Conservation (phyloP, 768 basidiomycete species). For the Cystobasidium ongulense region DNA sequence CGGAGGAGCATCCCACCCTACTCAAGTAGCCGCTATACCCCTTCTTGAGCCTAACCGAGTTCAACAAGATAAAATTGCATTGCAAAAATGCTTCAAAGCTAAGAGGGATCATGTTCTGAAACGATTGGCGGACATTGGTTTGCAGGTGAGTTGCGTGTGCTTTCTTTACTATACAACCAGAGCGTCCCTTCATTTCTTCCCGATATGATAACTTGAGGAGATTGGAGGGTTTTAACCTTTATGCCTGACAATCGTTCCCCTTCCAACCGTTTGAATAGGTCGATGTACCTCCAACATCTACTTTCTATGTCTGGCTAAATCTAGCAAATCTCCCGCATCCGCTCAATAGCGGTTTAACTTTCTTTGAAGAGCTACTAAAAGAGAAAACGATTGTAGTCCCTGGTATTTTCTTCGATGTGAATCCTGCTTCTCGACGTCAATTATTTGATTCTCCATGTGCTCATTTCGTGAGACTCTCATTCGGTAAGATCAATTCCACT, state of each 20-base stretch:
- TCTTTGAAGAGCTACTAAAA: slow-evolving; percentile 54
- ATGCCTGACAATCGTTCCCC: no score
- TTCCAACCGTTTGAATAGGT: no score
- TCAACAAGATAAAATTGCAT: slow-evolving; percentile 57
- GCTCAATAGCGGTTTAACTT: slow-evolving; percentile 79
- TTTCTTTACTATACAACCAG: no score
- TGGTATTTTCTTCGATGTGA: slow-evolving; percentile 49
- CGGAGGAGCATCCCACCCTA: slow-evolving; percentile 58
- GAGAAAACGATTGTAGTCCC: slow-evolving; percentile 63
- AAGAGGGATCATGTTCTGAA: slow-evolving; percentile 84
- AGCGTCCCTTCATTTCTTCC: no score
- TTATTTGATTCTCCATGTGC: slow-evolving; percentile 55
- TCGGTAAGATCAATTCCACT: background rate
- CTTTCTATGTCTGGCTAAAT: slow-evolving; percentile 75
- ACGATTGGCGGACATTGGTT: slow-evolving; percentile 66
- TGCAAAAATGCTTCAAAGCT: slow-evolving; percentile 63
- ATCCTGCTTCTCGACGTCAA: background rate
- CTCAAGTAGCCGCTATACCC: slow-evolving; percentile 80
- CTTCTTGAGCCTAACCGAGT: slow-evolving; percentile 68
- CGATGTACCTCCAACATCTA: slow-evolving; percentile 45
- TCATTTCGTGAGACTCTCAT: slow-evolving; percentile 72
- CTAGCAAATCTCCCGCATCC: slow-evolving; percentile 69
- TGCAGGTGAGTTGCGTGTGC: slow-evolving; percentile 55
- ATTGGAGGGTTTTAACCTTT: no score
- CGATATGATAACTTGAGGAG: no score